Evolutionary conservation across 2,329 filamentous ascomycete genomes (phyloP).

Genomic region (Fusarium agapanthi): DNA sequence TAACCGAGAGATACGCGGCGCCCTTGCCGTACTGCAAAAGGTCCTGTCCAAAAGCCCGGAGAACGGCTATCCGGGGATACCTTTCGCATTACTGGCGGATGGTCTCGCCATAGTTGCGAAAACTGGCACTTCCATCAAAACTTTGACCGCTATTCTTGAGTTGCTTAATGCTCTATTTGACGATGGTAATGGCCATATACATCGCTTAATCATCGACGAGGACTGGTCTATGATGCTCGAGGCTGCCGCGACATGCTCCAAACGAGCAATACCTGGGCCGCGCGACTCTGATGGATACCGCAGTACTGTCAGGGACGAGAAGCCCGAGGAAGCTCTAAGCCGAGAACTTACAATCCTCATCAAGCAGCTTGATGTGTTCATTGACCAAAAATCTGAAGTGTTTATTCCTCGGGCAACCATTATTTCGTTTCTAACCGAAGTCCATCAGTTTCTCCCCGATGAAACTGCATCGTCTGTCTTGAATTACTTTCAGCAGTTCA

Average conservation of each 20-base stretch:
- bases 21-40: slow-evolving; percentile 69
- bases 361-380: slow-evolving; percentile 58
- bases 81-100: slow-evolving; percentile 66
- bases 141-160: slow-evolving; percentile 58
- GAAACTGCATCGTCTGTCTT: slow-evolving; percentile 70
- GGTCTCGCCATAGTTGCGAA: slow-evolving; percentile 63
- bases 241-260: slow-evolving; percentile 65
- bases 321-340: slow-evolving; percentile 50
- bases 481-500: slow-evolving; percentile 73
- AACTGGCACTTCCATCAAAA: slow-evolving; percentile 54
- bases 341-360: slow-evolving; percentile 57
- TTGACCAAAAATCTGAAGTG: slow-evolving; percentile 56
- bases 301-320: slow-evolving; percentile 40
- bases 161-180: slow-evolving; percentile 66
- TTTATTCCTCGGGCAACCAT: slow-evolving; percentile 73
- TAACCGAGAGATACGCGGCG: slow-evolving; percentile 67
- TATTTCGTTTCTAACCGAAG: slow-evolving; percentile 71
- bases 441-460: slow-evolving; percentile 71
- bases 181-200: slow-evolving; percentile 61
- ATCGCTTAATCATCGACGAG: slow-evolving; percentile 67
- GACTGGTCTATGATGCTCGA: slow-evolving; percentile 71
- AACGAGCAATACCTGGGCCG: slow-evolving; percentile 39
- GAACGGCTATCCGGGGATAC: slow-evolving; percentile 67
- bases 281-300: slow-evolving; percentile 39
- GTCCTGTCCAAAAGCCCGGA: slow-evolving; percentile 67